A percentile compares a stretch with the other conserved stretches of the same genome.
phyloP scores from a whole-genome alignment of 306 rosid genomes.

The Rubus idaeus region DNA sequence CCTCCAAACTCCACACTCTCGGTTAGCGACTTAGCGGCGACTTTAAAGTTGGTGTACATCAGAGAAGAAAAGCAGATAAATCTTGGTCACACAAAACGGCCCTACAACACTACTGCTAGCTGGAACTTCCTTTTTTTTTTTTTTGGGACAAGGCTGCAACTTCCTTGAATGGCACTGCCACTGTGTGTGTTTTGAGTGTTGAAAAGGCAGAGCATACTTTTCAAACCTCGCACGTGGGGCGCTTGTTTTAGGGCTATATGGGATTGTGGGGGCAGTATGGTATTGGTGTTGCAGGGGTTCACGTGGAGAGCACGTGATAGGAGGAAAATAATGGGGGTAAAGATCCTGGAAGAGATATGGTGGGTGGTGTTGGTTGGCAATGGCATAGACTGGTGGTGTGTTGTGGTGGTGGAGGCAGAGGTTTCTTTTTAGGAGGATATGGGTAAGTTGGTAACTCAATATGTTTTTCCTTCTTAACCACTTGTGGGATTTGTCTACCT shows the following conservation, averaged over 20 bases:
- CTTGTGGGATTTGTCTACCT: too few relatives aligned
- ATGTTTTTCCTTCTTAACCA: too few relatives aligned
- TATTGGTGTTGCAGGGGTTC: conserved; percentile 6
- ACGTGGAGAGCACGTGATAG: conserved; percentile 26
- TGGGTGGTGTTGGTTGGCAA: neutral
- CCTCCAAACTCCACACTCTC: too few relatives aligned
- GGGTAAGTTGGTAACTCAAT: neutral
- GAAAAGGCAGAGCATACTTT: conserved; percentile 16
- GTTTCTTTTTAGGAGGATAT: neutral
- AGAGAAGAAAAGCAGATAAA: too few relatives aligned
- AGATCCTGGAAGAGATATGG: neutral
- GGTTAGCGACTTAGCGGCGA: too few relatives aligned
- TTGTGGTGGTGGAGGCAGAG: conserved; percentile 4
- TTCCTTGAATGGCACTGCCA: neutral
- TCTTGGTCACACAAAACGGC: too few relatives aligned
- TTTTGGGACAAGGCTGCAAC: neutral
- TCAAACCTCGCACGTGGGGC: conserved; percentile 29
- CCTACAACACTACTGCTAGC: neutral
- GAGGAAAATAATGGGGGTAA: conserved; percentile 1
- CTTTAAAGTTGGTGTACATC: too few relatives aligned
- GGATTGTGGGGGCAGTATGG: neutral
- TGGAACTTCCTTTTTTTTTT: neutral
- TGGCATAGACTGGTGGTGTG: neutral
- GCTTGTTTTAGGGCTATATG: neutral
- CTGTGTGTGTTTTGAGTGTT: neutral